phyloP scores from a whole-genome alignment of 306 rosid species.

The Acmispon strigosus region DNA sequence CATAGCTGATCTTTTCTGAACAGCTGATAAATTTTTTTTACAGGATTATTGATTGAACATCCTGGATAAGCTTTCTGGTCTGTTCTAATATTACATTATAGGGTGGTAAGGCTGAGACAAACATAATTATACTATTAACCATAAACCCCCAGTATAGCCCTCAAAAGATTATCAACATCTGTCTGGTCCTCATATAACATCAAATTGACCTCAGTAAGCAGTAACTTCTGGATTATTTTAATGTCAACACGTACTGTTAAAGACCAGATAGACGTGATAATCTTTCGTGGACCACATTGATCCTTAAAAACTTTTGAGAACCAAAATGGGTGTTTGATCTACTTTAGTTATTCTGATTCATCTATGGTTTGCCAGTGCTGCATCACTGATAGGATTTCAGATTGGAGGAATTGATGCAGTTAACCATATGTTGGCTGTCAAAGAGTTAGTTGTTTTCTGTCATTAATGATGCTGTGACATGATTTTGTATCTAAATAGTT shows the following conservation, averaged over 20 bases:
- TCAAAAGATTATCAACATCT: background rate
- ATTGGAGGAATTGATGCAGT: background rate
- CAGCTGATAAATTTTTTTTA: background rate
- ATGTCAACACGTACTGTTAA: background rate
- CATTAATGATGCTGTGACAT: background rate
- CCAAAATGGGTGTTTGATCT: background rate
- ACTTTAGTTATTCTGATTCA: background rate
- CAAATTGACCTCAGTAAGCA: background rate
- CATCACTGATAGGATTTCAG: background rate
- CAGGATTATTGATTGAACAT: constrained; percentile 5
- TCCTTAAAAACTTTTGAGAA: background rate
- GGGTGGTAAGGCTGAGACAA: background rate
- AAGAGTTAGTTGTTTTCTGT: background rate
- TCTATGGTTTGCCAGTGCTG: background rate
- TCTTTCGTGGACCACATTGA: background rate
- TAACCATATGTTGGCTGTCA: background rate
- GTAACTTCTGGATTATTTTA: background rate
- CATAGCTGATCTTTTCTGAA: constrained; percentile 6
- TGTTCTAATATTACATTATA: background rate
- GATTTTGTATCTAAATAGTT: background rate
- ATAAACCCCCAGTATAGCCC: background rate
- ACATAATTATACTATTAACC: background rate
- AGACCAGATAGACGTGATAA: background rate
- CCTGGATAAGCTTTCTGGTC: background rate
- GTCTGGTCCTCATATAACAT: background rate